A percentile compares a stretch with the other conserved stretches of the same genome.
Evolutionary conservation across 2,329 filamentous ascomycete species (phyloP).

Genomic region (Cladophialophora carrionii): DNA sequence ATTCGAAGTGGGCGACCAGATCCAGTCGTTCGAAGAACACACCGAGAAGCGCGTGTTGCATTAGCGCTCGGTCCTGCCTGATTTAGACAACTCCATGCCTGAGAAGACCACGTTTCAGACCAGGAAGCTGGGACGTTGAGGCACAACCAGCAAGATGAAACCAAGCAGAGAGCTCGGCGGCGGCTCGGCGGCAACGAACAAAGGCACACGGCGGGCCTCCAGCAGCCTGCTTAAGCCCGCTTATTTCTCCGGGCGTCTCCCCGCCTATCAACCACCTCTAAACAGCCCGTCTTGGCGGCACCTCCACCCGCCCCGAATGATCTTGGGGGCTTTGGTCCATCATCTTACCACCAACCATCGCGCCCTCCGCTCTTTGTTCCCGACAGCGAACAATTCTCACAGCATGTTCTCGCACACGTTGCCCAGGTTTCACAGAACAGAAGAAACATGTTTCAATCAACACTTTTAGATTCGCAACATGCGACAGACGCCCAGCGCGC

Average conservation of each 20-base stretch:
- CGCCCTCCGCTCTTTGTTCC: slow-evolving; percentile 4
- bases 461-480: slow-evolving; percentile 6
- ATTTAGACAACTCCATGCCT: background rate
- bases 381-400: slow-evolving; percentile 10
- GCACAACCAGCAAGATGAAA: slow-evolving; percentile 18
- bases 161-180: slow-evolving; percentile 9
- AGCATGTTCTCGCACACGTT: background rate
- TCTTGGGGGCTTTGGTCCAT: background rate
- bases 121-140: slow-evolving; percentile 1
- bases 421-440: slow-evolving; percentile 21
- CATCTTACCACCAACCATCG: slow-evolving; percentile 27
- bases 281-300: slow-evolving; percentile 22
- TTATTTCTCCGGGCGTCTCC: slow-evolving; percentile 8
- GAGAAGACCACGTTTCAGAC: slow-evolving; percentile 4
- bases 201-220: slow-evolving; percentile 19
- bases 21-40: slow-evolving; percentile 85
- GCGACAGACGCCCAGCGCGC: background rate
- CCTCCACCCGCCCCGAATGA: slow-evolving; percentile 6
- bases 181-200: slow-evolving; percentile 16
- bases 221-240: background rate
- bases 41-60: slow-evolving; percentile 66
- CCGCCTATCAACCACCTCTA: slow-evolving; percentile 25
- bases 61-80: slow-evolving; percentile 8
- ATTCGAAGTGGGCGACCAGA: slow-evolving; percentile 77
- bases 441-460: slow-evolving; percentile 29